Percentiles rank a stretch among this genome's conserved stretches.
These are phyloP conservation scores for Penicillium janthinellum DNA, from an alignment of 2,329 filamentous ascomycete genomes.

Conservation along the genomic window DNA sequence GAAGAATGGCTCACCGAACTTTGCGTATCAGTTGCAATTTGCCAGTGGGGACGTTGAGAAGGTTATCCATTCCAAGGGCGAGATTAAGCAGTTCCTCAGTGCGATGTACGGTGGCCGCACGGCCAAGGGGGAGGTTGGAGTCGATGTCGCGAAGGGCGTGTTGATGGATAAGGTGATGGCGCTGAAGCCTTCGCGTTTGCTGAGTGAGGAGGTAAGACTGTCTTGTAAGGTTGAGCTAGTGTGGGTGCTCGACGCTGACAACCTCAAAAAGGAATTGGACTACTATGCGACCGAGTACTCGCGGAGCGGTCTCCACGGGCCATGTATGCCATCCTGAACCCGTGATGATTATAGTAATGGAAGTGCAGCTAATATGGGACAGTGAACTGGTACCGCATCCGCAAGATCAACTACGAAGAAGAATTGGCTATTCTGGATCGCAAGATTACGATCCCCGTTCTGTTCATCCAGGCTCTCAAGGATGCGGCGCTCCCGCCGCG, in stretches of 20 bases:
- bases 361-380: conserved; percentile 2
- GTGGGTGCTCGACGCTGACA: conserved; percentile 4
- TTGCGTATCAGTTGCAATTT: conserved; percentile 83
- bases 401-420: conserved; percentile 73
- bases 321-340: conserved; percentile 51
- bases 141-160: conserved; percentile 64
- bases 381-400: conserved; percentile 85
- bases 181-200: conserved; percentile 59
- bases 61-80: conserved; percentile 58
- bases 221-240: background rate
- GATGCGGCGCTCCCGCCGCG: conserved; percentile 73
- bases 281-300: conserved; percentile 74
- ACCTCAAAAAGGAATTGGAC: conserved; percentile 60
- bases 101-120: conserved; percentile 69
- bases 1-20: conserved; percentile 62
- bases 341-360: background rate
- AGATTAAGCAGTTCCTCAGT: conserved; percentile 70
- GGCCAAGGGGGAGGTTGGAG: conserved; percentile 57
- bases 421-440: conserved; percentile 53
- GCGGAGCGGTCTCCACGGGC: conserved; percentile 74
- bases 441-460: conserved; percentile 62
- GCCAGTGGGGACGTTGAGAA: conserved; percentile 67
- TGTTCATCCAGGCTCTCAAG: conserved; percentile 72
- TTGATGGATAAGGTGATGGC: conserved; percentile 63
- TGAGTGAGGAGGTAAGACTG: conserved; percentile 60